Evolutionary conservation across 2,329 filamentous ascomycete genomes (phyloP).

Genomic region (Cercospora beticola): DNA sequence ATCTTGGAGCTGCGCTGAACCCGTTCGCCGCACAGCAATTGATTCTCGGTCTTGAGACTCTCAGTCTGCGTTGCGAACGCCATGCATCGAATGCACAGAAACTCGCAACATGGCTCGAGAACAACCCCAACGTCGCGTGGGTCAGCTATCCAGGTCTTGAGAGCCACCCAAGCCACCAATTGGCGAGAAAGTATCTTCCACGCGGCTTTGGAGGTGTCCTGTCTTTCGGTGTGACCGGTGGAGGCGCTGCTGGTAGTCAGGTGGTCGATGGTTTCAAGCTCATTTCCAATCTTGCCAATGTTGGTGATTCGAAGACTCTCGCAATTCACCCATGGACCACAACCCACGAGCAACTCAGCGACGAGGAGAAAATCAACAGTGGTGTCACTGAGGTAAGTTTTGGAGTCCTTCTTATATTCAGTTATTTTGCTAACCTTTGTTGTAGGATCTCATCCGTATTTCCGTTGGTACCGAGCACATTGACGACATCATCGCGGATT

Average conservation of each 20-base stretch:
- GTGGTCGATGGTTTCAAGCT: constrained; percentile 94
- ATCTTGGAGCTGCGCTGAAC: constrained; percentile 78
- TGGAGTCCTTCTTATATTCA: not conserved
- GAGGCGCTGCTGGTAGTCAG: constrained; percentile 75
- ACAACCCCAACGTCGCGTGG: constrained; percentile 82
- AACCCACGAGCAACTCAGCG: constrained; percentile 86
- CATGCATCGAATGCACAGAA: constrained; percentile 81
- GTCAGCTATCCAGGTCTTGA: constrained; percentile 89
- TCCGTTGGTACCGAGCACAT: constrained; percentile 96
- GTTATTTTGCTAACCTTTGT: constrained; percentile 20
- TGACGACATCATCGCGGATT: constrained; percentile 94
- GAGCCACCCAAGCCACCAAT: constrained; percentile 74
- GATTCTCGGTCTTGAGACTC: constrained; percentile 82
- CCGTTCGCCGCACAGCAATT: constrained; percentile 93
- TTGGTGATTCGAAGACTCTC: constrained; percentile 91
- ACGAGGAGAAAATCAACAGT: constrained; percentile 75
- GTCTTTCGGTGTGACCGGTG: constrained; percentile 90
- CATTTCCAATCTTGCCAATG: constrained; percentile 93
- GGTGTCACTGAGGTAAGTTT: constrained; percentile 63
- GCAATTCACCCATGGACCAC: constrained; percentile 95
- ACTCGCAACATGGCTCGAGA: constrained; percentile 79
- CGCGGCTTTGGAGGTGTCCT: constrained; percentile 86
- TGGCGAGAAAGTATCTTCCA: constrained; percentile 83
- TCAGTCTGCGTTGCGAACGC: constrained; percentile 80
- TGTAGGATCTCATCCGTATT: constrained; percentile 83